phyloP scores from a whole-genome alignment of 345 rosid species.

The Trapa bicornis region DNA sequence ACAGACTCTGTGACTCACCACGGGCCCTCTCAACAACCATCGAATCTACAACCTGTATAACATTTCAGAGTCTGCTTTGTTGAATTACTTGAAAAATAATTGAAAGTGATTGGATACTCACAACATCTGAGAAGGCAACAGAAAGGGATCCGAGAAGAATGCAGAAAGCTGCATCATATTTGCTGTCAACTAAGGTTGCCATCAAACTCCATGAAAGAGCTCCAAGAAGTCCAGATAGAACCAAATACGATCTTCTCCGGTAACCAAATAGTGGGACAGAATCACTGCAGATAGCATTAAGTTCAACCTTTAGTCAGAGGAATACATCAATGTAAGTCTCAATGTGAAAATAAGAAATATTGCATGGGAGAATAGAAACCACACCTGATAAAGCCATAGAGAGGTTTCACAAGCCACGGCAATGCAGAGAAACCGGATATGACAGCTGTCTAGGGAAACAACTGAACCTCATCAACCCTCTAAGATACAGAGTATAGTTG shows the following conservation, averaged over 20 bases:
- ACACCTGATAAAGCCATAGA: slow-evolving; percentile 90
- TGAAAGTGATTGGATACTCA: slow-evolving; percentile 24
- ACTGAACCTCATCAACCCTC: slow-evolving; percentile 37
- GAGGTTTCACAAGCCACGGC: slow-evolving; percentile 95
- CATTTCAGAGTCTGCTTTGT: slow-evolving; percentile 12
- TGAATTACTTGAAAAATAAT: not conserved
- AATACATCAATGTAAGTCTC: not conserved
- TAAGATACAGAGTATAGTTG: not conserved
- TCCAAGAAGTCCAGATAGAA: slow-evolving; percentile 92
- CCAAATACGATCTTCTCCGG: slow-evolving; percentile 90
- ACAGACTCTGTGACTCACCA: slow-evolving; percentile 88
- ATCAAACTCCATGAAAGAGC: slow-evolving; percentile 94
- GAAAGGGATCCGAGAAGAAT: slow-evolving; percentile 89
- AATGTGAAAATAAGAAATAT: not conserved
- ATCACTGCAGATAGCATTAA: slow-evolving; percentile 41
- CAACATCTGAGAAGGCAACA: slow-evolving; percentile 95
- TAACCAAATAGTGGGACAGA: slow-evolving; percentile 88
- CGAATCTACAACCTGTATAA: slow-evolving; percentile 82
- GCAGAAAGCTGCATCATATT: slow-evolving; percentile 71
- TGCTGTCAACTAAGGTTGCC: slow-evolving; percentile 82
- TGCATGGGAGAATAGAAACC: slow-evolving; percentile 7
- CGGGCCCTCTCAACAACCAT: slow-evolving; percentile 99
- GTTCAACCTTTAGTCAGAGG: not conserved
- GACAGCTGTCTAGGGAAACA: slow-evolving; percentile 90
- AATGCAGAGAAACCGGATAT: slow-evolving; percentile 83